Evolutionary conservation across 1,284 basidiomycete genomes (phyloP), one percentile per base, ranked within the genome.

Genomic region (Termitomyces sp.): DNA sequence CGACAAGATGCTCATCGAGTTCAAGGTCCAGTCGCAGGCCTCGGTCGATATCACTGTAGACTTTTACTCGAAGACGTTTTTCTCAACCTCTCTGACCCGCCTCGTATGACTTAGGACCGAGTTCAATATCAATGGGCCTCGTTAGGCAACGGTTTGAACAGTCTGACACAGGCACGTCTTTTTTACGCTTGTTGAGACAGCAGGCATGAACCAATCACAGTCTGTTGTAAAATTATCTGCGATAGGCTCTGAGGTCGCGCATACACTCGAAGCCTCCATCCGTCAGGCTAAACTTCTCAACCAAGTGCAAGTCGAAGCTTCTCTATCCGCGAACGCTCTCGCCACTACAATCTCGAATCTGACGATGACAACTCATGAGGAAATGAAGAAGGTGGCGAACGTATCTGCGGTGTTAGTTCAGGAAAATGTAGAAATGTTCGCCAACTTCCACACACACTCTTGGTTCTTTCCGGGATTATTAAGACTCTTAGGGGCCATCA

Each of bases 381-480:
- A 79, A 55, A 67, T 83, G 50, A 63, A 68, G 53, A 73, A 70
- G 50, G 74, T 82, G 5, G 49, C 13, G 56, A 83, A 81, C 56
- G 64, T 61, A 8, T 78, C 81, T 33, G 57, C 60, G 12, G 47
- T 43, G 9, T 44, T 55, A n/a, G 51, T 62, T 13, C 52, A 58
- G 24, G 52, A 50, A 54, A 55, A 51, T 41, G 12, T 30, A 12
- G 44, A 53, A 13, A 26, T 52, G 34, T 26, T 46, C 17, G 17
- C 31, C 5, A 24, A 57, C 10, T 38, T 34, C 24, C 34, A 42
- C 15, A 38, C 34, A 28, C n/a, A 53, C n/a, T 53, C 50, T 30
- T 60, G 58, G 60, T 26, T 56, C 8, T 36, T 47, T 17, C 17
- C 17, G 13, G 21, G 33, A 33, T 26, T 59, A 15, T 36, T 36